Conservation (phyloP, 108 stramenopile species). For the Nitzschia sp. region DNA sequence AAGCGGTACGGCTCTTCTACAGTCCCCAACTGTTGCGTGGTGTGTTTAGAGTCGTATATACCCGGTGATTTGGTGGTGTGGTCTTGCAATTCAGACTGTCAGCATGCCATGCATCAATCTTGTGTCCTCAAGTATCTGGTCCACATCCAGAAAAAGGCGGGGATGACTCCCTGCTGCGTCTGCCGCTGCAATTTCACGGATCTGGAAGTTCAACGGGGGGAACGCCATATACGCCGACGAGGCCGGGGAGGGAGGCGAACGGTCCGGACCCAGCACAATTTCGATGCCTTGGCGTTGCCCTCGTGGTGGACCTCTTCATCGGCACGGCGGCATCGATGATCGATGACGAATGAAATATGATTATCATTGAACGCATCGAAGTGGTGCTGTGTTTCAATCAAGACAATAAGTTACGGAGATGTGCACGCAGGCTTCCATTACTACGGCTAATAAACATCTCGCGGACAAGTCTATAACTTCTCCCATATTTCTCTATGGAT, state of each 20-base stretch:
- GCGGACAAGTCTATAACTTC: too few relatives aligned
- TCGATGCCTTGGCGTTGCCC: neutral
- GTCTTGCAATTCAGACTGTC: constrained; percentile 38
- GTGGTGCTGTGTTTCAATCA: too few relatives aligned
- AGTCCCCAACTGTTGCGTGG: constrained; percentile 57
- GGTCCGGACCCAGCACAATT: constrained; percentile 2
- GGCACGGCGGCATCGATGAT: neutral
- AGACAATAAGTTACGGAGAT: too few relatives aligned
- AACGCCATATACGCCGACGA: neutral
- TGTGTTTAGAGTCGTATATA: constrained; percentile 55
- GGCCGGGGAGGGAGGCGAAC: constrained; percentile 5
- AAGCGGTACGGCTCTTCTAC: neutral
- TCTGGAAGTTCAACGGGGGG: constrained; percentile 20
- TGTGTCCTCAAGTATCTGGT: constrained; percentile 54
- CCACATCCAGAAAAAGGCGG: constrained; percentile 36
- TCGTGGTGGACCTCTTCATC: constrained; percentile 1
- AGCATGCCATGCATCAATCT: constrained; percentile 57
- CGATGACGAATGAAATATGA: too few relatives aligned
- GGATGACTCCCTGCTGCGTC: constrained; percentile 42
- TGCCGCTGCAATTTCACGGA: constrained; percentile 53
- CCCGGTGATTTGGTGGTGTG: constrained; percentile 46
- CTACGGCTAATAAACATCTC: too few relatives aligned
- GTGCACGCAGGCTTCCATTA: too few relatives aligned
- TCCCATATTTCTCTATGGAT: too few relatives aligned
- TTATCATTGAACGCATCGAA: too few relatives aligned